A percentile compares a stretch with the other conserved stretches of the same genome.
Conservation (phyloP, 2,329 filamentous ascomycete species). For the Diplodia scrobiculata region DNA sequence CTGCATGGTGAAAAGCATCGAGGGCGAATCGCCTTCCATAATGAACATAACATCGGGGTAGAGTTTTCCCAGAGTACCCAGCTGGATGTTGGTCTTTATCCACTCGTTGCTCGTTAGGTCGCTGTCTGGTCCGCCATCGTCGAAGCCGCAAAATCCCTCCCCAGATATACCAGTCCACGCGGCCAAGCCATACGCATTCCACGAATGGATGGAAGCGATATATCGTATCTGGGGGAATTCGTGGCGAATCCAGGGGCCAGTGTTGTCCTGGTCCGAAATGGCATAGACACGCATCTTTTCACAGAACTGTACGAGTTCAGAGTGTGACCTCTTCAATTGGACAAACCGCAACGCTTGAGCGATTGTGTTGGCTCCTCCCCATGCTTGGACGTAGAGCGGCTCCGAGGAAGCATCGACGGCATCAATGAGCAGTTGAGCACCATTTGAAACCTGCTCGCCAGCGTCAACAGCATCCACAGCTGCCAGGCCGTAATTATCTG, state of each 20-base stretch:
- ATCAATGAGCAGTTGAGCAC: constrained; percentile 51
- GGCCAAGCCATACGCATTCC: constrained; percentile 58
- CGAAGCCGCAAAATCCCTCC: constrained; percentile 52
- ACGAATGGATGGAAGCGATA: constrained; percentile 59
- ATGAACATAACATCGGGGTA: constrained; percentile 55
- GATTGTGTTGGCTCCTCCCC: constrained; percentile 58
- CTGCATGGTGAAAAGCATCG: constrained; percentile 54
- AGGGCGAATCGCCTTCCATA: constrained; percentile 58
- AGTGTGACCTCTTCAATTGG: constrained; percentile 36
- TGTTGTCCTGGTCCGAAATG: constrained; percentile 63
- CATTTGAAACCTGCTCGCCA: constrained; percentile 45
- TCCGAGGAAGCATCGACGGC: constrained; percentile 46
- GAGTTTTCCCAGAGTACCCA: constrained; percentile 50
- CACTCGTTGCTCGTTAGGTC: constrained; percentile 54
- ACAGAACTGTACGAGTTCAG: constrained; percentile 41
- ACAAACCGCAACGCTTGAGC: constrained; percentile 53
- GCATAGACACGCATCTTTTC: constrained; percentile 47
- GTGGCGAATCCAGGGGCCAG: constrained; percentile 58
- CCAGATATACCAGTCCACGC: constrained; percentile 61
- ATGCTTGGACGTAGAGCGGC: constrained; percentile 57
- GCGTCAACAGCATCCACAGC: constrained; percentile 39
- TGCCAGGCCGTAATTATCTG: constrained; percentile 47
- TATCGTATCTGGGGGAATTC: constrained; percentile 60
- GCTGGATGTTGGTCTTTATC: constrained; percentile 58
- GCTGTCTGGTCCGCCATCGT: constrained; percentile 54